Evolutionary conservation across 805 yeast species (phyloP).

Genomic region (Monosporozyma yasuniensis): DNA sequence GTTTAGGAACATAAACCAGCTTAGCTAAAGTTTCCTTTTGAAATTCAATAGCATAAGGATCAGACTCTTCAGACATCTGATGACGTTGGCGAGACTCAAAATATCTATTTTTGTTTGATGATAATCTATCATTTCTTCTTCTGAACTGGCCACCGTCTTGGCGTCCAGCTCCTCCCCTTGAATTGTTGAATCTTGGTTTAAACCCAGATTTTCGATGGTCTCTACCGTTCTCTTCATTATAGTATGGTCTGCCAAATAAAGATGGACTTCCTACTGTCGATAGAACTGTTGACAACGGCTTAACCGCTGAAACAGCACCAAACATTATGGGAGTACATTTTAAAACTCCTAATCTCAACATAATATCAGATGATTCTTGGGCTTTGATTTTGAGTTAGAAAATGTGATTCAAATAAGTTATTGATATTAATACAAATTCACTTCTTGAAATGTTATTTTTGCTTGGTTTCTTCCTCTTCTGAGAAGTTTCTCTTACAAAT

Average conservation of each 20-base stretch:
- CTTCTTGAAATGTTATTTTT: not conserved
- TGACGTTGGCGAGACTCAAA: constrained; percentile 4
- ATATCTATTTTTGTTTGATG: not conserved
- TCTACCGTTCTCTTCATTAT: not conserved
- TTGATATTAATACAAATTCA: not conserved
- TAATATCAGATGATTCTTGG: not conserved
- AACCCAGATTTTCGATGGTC: not conserved
- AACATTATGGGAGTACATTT: not conserved
- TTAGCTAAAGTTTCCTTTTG: constrained; percentile 12
- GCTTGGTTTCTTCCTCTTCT: too few relatives aligned
- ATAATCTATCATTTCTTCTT: not conserved
- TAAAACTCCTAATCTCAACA: not conserved
- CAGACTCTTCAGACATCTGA: not conserved
- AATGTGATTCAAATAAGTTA: too few relatives aligned
- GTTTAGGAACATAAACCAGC: constrained; percentile 11
- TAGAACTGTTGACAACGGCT: not conserved
- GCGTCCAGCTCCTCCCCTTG: not conserved
- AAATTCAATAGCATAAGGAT: constrained; percentile 6
- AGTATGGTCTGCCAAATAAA: not conserved
- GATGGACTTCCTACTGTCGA: not conserved
- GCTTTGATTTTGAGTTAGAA: not conserved
- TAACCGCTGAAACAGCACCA: not conserved
- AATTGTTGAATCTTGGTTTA: not conserved
- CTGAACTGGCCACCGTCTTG: not conserved
- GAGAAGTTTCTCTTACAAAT: too few relatives aligned